phyloP scores from a whole-genome alignment of 257 asterid species.

The Ligustrum vulgare region DNA sequence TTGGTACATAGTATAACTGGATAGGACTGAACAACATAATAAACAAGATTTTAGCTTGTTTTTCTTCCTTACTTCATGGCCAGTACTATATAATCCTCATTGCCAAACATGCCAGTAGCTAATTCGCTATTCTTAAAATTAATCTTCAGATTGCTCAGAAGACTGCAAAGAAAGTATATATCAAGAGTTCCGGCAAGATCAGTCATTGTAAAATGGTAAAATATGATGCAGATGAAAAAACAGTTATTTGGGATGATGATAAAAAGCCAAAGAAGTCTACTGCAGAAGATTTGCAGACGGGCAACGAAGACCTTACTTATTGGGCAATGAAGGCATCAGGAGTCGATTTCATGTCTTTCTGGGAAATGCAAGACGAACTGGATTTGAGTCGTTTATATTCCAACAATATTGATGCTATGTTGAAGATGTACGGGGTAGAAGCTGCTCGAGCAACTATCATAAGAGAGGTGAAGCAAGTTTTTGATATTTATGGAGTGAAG shows the following conservation, averaged over 20 bases:
- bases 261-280: constrained; percentile 40
- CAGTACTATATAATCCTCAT: not conserved
- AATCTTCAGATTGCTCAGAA: constrained; percentile 72
- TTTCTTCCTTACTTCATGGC: not conserved
- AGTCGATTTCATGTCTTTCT: constrained; percentile 61
- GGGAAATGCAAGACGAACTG: constrained; percentile 77
- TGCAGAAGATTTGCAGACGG: constrained; percentile 3
- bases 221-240: constrained; percentile 77
- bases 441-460: constrained; percentile 83
- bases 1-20: not conserved
- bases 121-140: not conserved
- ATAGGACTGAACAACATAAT: not conserved
- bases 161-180: constrained; percentile 70
- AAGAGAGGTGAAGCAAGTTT: constrained; percentile 79
- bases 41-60: not conserved
- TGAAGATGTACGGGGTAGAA: constrained; percentile 82
- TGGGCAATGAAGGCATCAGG: constrained; percentile 96
- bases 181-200: constrained; percentile 67
- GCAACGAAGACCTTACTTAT: constrained; percentile 39
- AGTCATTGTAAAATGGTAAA: constrained; percentile 73
- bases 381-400: constrained; percentile 71
- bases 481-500: constrained; percentile 86
- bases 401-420: constrained; percentile 64
- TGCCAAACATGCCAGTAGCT: not conserved
- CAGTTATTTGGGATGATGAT: constrained; percentile 71